phyloP scores from a whole-genome alignment of 441 rosid genomes.

The Pelargonium exstipulatum region DNA sequence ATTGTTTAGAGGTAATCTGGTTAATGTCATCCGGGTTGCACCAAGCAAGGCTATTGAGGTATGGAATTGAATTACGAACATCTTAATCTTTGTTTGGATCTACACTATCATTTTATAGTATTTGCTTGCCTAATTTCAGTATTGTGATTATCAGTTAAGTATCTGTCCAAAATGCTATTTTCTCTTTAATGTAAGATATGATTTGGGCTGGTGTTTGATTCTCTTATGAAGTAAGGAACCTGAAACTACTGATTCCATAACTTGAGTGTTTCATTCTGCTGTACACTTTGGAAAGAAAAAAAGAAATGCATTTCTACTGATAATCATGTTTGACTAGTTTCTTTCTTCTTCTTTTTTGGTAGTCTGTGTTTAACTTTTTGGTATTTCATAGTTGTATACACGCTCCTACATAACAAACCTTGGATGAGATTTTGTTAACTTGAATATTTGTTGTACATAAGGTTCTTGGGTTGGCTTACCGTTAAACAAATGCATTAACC shows the following conservation, averaged over 20 bases:
- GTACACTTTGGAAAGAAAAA: background rate
- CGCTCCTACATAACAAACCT: background rate
- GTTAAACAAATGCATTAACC: background rate
- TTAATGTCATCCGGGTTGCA: constrained; percentile 87
- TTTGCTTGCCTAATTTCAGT: background rate
- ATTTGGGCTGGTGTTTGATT: background rate
- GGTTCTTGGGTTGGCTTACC: background rate
- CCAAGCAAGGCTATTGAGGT: constrained; percentile 98
- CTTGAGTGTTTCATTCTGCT: background rate
- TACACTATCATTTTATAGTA: background rate
- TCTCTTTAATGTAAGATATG: background rate
- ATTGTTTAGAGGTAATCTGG: constrained; percentile 86
- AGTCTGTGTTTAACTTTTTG: background rate
- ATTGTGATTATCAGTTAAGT: background rate
- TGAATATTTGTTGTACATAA: background rate
- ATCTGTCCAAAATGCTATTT: background rate
- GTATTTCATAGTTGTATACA: background rate
- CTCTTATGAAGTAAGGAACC: background rate
- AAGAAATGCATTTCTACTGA: background rate
- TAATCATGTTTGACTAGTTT: background rate
- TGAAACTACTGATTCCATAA: background rate
- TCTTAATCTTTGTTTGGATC: constrained; percentile 1
- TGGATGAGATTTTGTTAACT: background rate
- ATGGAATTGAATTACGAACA: constrained; percentile 17
- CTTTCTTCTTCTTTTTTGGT: background rate